Evolutionary conservation across 2,329 filamentous ascomycete species (phyloP), one percentile per base, ranked within the genome.

Genomic region (Xylaria sp.): DNA sequence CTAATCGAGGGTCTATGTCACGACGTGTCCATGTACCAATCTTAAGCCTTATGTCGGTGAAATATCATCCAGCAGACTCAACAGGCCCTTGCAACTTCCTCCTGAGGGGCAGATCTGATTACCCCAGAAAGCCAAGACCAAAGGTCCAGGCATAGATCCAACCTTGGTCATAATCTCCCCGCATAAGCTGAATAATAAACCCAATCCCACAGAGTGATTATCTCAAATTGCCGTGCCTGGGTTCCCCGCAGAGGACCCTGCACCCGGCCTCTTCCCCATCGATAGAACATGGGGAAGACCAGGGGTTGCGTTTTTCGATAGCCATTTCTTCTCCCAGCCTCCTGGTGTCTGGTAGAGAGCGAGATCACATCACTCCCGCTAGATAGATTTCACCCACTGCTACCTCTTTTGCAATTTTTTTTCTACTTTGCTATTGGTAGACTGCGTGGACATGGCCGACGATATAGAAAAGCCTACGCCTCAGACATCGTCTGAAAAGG

Each of bases 391-490:
- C n/a, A n/a, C n/a, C n/a, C n/a, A n/a, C n/a, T n/a, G n/a, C n/a
- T n/a, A n/a, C n/a, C n/a, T n/a, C n/a, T n/a, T n/a, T n/a, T n/a
- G n/a, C n/a, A n/a, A n/a, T n/a, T n/a, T n/a, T n/a, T n/a, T 19
- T 37, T 2, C 0, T n/a, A 7, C 8, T 17, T 2, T n/a, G 42
- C 25, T 2, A 17, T 42, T 35, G 12, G 3, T 19, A 14, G 17
- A 49, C n/a, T n/a, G n/a, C n/a, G 4, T n/a, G 28, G 21, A 12
- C 15, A 71, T 71, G 69, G 31, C 57, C 15, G 35, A 49, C 15
- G 59, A 69, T 8, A 12, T 21, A 23, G 63, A 70, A 35, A 71
- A 71, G 53, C 60, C 57, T 3, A 33, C 17, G 9, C 9, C 47
- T 3, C 49, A 49, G 4, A 37, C 23, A 17, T 3, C 28, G 0